Evolutionary conservation across 441 rosid genomes (phyloP), one percentile per base, ranked within the genome.

Genomic region (Adansonia rubrostipa): DNA sequence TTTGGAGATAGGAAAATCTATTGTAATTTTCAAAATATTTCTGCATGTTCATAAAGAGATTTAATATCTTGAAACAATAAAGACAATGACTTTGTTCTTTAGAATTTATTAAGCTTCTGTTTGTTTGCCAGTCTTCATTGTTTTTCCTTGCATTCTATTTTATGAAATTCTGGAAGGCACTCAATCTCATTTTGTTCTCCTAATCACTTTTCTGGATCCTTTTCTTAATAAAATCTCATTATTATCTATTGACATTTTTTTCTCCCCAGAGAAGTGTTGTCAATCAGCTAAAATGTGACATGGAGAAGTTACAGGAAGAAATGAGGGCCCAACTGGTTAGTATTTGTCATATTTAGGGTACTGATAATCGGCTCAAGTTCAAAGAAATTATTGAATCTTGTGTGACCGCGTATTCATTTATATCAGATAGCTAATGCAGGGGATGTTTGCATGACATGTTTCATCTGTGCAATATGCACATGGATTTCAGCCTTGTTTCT

Each of bases 211-310:
- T 20, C 11, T 54, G n/a, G n/a, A 8, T 65, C 28, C 13, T 72
- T 36, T 56, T 17, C n/a, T n/a, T n/a, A n/a, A n/a, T 3, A 40
- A 44, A 42, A 9, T 47, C 42, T 24, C 6, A 61, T 20, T 61
- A 15, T 44, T 69, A 62, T 73, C 70, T 45, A 36, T 56, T 77
- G 15, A 24, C 42, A 24, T 58, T 15, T 44, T 78, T 57, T 77
- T 69, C 80, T 74, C 65, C 68, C 60, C 90, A 93, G 99, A 90
- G 99, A 91, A 85, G 91, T 84, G 84, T 84, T 86, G 95, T 94
- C 85, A 93, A 94, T 89, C 95, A 93, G 85, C 89, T 96, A 57
- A 94, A 96, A 82, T 90, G 85, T 75, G 98, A 96, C 78, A 91
- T 94, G 93, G 98, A 88, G 81, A 86, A 78, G 80, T 89, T 96